Evolutionary conservation across 179 eudicot species (phyloP).

Genomic region (Spinacia oleracea): DNA sequence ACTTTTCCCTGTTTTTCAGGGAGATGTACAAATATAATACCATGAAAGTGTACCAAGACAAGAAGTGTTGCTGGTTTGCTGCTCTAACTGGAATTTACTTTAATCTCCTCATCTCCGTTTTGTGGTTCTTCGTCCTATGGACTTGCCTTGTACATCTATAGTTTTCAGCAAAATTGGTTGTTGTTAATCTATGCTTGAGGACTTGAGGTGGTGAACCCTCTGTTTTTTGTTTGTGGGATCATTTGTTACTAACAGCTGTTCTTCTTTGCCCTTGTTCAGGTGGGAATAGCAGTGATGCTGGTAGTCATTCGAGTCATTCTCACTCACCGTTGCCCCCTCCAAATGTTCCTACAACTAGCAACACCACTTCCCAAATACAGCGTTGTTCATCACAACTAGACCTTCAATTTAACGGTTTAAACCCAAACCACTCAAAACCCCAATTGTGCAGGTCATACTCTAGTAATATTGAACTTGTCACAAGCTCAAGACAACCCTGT

Average conservation of each 20-base stretch:
- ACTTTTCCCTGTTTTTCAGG: too few relatives aligned
- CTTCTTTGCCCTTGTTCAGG: conserved; percentile 13
- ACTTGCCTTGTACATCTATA: not conserved
- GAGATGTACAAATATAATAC: too few relatives aligned
- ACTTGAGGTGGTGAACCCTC: not conserved
- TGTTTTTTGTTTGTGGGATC: not conserved
- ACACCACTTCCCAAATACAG: conserved; percentile 9
- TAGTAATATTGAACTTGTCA: not conserved
- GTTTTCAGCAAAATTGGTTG: not conserved
- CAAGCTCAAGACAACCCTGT: not conserved
- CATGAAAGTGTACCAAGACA: too few relatives aligned
- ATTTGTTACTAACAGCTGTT: not conserved
- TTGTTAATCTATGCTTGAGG: not conserved
- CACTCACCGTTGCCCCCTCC: conserved; percentile 10
- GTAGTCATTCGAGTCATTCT: conserved; percentile 28
- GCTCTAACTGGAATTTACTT: not conserved
- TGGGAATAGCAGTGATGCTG: conserved; percentile 26
- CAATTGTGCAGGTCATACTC: conserved; percentile 3
- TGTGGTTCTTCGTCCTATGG: not conserved
- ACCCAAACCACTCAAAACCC: not conserved
- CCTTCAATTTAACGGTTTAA: conserved; percentile 7
- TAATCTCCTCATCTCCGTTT: not conserved
- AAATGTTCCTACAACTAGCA: not conserved
- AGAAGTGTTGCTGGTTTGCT: too few relatives aligned
- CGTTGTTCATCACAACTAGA: conserved; percentile 16